These are phyloP conservation scores for Aureococcus anophagefferens DNA, from an alignment of 108 stramenopile species.

Conservation along the genomic window DNA sequence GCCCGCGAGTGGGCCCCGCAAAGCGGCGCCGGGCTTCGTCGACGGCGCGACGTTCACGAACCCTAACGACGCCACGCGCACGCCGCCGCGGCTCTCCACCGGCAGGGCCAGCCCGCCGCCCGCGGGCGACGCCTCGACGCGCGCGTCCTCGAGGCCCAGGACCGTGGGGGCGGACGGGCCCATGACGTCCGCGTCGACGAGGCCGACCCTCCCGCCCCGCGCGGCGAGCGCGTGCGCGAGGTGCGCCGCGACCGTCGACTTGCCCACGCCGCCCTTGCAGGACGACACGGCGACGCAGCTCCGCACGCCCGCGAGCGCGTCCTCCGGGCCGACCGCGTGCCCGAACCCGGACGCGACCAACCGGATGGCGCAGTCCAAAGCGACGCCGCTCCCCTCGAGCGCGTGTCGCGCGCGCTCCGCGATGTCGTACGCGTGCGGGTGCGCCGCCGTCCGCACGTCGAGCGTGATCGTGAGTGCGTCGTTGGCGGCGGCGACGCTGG, in stretches of 20 bases:
- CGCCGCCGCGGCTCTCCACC: constrained; percentile 2
- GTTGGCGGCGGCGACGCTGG: no score
- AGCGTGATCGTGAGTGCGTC: no score
- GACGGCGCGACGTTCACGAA: not conserved
- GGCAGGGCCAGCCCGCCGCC: not conserved
- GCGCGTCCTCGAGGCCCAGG: constrained; percentile 9
- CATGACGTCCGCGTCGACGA: constrained; percentile 95
- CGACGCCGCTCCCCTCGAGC: no score
- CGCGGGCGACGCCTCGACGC: constrained; percentile 7
- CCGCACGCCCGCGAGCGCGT: constrained; percentile 1
- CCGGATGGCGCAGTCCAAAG: no score
- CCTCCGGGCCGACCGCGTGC: no score
- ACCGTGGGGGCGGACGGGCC: constrained; percentile 71
- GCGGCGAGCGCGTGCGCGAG: constrained; percentile 85
- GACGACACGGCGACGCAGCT: constrained; percentile 29
- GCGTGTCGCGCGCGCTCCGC: no score
- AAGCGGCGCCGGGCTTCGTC: constrained; percentile 49
- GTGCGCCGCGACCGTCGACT: constrained; percentile 90
- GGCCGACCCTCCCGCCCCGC: constrained; percentile 71
- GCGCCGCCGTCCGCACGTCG: no score
- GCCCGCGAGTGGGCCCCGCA: constrained; percentile 80
- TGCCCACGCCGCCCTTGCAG: constrained; percentile 92
- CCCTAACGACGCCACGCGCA: constrained; percentile 14
- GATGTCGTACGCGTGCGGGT: no score
- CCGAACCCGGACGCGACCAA: no score